Percentiles rank a stretch among this genome's conserved stretches.
phyloP scores from a whole-genome alignment of 1,139 yeast genomes.

The Groenewaldozyma auringiensis region DNA sequence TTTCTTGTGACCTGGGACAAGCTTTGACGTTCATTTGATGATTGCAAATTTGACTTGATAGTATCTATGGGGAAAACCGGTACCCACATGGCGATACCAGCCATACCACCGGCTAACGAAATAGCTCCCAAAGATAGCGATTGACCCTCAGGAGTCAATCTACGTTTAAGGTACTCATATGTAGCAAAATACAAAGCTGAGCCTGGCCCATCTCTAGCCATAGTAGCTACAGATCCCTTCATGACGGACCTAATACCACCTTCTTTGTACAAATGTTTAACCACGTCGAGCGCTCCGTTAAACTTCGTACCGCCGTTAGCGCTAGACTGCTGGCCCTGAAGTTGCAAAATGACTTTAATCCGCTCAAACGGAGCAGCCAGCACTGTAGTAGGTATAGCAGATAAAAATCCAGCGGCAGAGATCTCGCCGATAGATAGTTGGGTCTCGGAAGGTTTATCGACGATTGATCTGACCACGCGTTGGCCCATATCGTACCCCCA shows the following conservation, averaged over 20 bases:
- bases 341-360: conserved; percentile 87
- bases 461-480: conserved; percentile 48
- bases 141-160: conserved; percentile 48
- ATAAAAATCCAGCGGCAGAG: conserved; percentile 90
- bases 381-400: conserved; percentile 90
- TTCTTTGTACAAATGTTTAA: conserved; percentile 60
- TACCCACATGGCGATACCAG: conserved; percentile 96
- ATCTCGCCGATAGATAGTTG: conserved; percentile 58
- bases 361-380: conserved; percentile 97
- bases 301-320: conserved; percentile 27
- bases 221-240: conserved; percentile 85
- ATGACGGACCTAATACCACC: conserved; percentile 84
- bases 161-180: conserved; percentile 70
- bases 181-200: conserved; percentile 96
- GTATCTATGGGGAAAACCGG: conserved; percentile 96
- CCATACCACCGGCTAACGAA: conserved; percentile 86
- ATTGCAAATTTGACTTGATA: conserved; percentile 77
- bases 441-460: conserved; percentile 37
- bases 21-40: conserved; percentile 52
- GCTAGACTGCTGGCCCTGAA: conserved; percentile 43
- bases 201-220: conserved; percentile 97
- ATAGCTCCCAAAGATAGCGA: conserved; percentile 61
- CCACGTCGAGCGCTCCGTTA: conserved; percentile 50
- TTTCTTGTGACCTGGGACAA: conserved; percentile 59
- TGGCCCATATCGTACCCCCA: conserved; percentile 98